Conservation (phyloP, 805 yeast genomes). For the Yamadazyma phyllophila region DNA sequence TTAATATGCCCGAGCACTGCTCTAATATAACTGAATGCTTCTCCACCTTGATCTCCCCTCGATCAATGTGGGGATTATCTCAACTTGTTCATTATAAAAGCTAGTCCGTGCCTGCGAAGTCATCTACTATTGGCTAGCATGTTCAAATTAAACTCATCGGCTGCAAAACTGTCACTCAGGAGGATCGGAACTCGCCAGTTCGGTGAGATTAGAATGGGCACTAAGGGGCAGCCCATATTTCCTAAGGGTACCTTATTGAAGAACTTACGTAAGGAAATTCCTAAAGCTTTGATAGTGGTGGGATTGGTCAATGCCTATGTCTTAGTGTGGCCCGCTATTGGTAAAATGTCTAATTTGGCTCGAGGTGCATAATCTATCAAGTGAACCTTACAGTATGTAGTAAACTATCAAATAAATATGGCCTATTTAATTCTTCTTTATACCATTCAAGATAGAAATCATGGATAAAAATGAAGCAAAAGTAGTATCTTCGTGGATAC, state of each 20-base stretch:
- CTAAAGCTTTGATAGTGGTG: slow-evolving; percentile 8
- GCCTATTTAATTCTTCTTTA: slow-evolving; percentile 18
- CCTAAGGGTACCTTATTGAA: slow-evolving; percentile 13
- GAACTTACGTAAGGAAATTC: slow-evolving; percentile 10
- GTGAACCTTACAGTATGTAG: background rate
- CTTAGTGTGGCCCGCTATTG: slow-evolving; percentile 14
- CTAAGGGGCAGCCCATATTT: slow-evolving; percentile 10
- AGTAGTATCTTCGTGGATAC: slow-evolving; percentile 85
- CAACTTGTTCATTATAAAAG: background rate
- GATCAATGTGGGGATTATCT: slow-evolving; percentile 1
- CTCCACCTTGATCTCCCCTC: background rate
- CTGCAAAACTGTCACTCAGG: slow-evolving; percentile 4
- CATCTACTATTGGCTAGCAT: background rate
- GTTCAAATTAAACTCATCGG: background rate
- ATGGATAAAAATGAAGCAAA: slow-evolving; percentile 76
- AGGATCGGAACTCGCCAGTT: slow-evolving; percentile 1
- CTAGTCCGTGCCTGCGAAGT: background rate
- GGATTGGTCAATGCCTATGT: slow-evolving; percentile 9
- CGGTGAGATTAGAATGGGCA: slow-evolving; percentile 9
- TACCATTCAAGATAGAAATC: slow-evolving; percentile 58
- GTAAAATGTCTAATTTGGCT: slow-evolving; percentile 6
- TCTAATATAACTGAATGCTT: background rate
- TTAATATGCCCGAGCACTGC: background rate
- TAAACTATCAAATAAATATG: slow-evolving; percentile 1
- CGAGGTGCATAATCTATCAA: slow-evolving; percentile 10